Evolutionary conservation across 345 rosid genomes (phyloP), one percentile per base, ranked within the genome.

Genomic region (Hevea brasiliensis): DNA sequence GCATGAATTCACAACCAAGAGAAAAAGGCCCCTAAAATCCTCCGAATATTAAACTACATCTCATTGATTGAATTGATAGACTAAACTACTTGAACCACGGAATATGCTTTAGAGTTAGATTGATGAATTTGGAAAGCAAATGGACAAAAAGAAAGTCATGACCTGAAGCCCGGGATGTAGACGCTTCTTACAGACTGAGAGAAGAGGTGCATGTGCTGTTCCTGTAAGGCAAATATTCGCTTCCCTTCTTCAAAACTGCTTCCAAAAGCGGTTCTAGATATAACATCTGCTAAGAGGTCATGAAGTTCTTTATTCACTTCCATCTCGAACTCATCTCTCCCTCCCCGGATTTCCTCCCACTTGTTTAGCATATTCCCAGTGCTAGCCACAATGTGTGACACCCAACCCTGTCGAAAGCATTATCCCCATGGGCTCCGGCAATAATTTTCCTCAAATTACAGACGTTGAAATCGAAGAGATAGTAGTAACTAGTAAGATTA

Each of bases 241-340:
- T 87, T 88, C 37, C 98, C 97, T 83, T 90, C 92, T 68, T 90
- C 87, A 45, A 79, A 90, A 61, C 81, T 87, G 83, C 95, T 92
- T n/a, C 97, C 97, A 70, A 92, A 92, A 72, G 93, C 93, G 26
- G 95, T 90, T 78, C 89, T 85, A 47, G 98, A 92, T 60, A 94
- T 88, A 14, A 89, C 71, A 56, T 92, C 92, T 40, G 89, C 92
- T 13, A 92, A 85, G 27, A 92, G 87, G 12, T 56, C 82, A 20
- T 90, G 93, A 44, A 92, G 84, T 64, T 90, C 87, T 63, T 72
- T 84, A 45, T 80, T 81, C 54, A 89, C 79, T 37, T 92, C 97
- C 70, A 94, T 70, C 84, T 92, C 96, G 47, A 90, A 64, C 79
- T 88, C 87, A 10, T 83, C 88, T 76, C 73, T 84, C 23, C 81